These are phyloP conservation scores for Gossypioides kirkii DNA, from an alignment of 345 rosid species.

Conservation along the genomic window DNA sequence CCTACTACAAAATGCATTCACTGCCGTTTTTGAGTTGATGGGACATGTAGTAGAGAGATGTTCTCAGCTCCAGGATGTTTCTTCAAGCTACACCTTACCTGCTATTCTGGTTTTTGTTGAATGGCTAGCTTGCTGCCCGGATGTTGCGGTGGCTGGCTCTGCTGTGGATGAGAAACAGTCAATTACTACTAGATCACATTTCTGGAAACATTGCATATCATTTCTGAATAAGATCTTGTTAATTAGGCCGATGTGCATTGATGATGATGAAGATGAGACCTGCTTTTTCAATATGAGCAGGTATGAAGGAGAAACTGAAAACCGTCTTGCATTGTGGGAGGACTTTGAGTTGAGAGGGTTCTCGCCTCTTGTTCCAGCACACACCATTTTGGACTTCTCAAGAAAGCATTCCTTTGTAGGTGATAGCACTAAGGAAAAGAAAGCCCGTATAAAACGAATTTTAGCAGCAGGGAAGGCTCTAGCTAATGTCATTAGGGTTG, in stretches of 20 bases:
- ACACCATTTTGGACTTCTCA: conserved; percentile 78
- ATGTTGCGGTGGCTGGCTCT: conserved; percentile 47
- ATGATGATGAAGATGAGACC: conserved; percentile 68
- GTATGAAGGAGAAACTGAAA: conserved; percentile 90
- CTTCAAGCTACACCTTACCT: conserved; percentile 71
- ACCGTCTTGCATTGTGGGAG: conserved; percentile 84
- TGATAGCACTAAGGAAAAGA: conserved; percentile 59
- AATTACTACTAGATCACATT: conserved; percentile 43
- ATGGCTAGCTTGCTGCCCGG: conserved; percentile 93
- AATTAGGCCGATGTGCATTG: conserved; percentile 40
- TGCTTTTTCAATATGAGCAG: conserved; percentile 68
- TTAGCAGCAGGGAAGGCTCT: conserved; percentile 85
- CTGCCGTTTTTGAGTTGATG: conserved; percentile 76
- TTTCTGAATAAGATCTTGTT: conserved; percentile 66
- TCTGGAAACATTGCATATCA: conserved; percentile 64
- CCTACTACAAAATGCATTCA: conserved; percentile 72
- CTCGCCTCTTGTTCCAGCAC: conserved; percentile 80
- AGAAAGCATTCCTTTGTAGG: conserved; percentile 60
- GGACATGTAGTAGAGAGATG: conserved; percentile 59
- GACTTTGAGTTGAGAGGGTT: conserved; percentile 91
- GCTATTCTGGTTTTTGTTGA: conserved; percentile 80
- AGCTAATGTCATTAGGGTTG: conserved; percentile 49
- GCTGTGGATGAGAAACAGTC: conserved; percentile 68
- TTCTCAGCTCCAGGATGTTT: conserved; percentile 59
- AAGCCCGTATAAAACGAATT: conserved; percentile 64